Conservation (phyloP, 2,329 filamentous ascomycete species). For the Aureobasidium subglaciale region DNA sequence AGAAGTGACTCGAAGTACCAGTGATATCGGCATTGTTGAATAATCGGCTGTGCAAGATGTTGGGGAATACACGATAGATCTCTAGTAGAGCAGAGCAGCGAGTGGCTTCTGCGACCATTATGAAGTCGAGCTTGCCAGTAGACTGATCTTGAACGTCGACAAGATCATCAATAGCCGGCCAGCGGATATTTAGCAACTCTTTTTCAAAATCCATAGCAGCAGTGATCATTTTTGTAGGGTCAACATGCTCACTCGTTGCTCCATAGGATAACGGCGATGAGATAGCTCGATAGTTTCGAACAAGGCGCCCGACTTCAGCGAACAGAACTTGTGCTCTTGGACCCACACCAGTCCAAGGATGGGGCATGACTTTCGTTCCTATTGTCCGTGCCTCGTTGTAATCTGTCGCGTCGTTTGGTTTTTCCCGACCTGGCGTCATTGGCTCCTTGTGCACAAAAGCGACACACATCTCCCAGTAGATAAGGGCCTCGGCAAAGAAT, state of each 20-base stretch:
- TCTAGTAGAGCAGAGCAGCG: slow-evolving; percentile 48
- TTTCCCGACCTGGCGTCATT: slow-evolving; percentile 6
- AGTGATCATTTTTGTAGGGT: slow-evolving; percentile 19
- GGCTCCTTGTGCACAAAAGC: slow-evolving; percentile 44
- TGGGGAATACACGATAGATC: slow-evolving; percentile 49
- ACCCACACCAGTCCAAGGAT: slow-evolving; percentile 45
- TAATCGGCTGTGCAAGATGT: slow-evolving; percentile 26
- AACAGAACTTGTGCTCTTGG: slow-evolving; percentile 39
- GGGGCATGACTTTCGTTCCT: slow-evolving; percentile 24
- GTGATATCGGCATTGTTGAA: background rate
- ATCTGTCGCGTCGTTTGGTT: slow-evolving; percentile 20
- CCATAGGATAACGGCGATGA: background rate
- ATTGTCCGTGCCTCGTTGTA: slow-evolving; percentile 13
- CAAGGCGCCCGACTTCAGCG: slow-evolving; percentile 37
- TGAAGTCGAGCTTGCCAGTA: slow-evolving; percentile 47
- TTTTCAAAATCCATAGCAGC: slow-evolving; percentile 40
- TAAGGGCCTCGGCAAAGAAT: slow-evolving; percentile 51
- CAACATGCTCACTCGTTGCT: slow-evolving; percentile 18
- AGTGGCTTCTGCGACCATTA: slow-evolving; percentile 48
- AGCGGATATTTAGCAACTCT: slow-evolving; percentile 41
- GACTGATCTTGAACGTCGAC: slow-evolving; percentile 46
- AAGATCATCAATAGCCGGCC: slow-evolving; percentile 42
- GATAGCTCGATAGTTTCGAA: slow-evolving; percentile 19
- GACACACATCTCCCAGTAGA: slow-evolving; percentile 54
- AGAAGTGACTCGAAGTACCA: background rate